These are phyloP conservation scores for Immersiporthe knoxdaviesiana DNA, from an alignment of 2,329 filamentous ascomycete genomes.

Conservation along the genomic window DNA sequence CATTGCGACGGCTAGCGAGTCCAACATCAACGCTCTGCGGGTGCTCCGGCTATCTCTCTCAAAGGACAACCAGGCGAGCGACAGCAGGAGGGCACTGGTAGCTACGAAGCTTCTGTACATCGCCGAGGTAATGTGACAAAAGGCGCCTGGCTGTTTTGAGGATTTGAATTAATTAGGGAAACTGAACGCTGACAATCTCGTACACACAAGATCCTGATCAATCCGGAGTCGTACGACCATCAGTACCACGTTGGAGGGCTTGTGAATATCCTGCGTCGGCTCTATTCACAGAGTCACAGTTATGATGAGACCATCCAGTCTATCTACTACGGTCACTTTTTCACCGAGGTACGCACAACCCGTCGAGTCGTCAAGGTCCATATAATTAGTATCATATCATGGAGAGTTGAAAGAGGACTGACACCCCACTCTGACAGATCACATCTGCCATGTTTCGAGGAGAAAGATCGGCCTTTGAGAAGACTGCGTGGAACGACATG, in stretches of 20 bases:
- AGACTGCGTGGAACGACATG: slow-evolving; percentile 4
- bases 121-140: background rate
- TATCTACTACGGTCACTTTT: slow-evolving; percentile 6
- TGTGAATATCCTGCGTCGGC: slow-evolving; percentile 1
- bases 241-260: background rate
- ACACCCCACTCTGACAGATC: background rate
- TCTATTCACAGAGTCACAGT: background rate
- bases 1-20: slow-evolving; percentile 1
- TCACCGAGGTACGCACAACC: background rate
- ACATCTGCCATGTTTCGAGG: slow-evolving; percentile 5
- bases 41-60: slow-evolving; percentile 1
- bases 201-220: background rate
- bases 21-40: background rate
- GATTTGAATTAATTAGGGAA: background rate
- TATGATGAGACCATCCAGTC: slow-evolving; percentile 6
- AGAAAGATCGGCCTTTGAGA: slow-evolving; percentile 7
- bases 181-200: background rate
- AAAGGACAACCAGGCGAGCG: background rate
- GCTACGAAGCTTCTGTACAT: slow-evolving; percentile 9
- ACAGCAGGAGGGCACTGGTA: background rate
- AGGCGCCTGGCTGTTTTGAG: no score
- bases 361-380: no score
- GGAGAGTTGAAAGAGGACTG: background rate
- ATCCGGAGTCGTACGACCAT: background rate
- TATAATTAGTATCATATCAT: background rate